phyloP scores from a whole-genome alignment of 495 filamentous ascomycete genomes.

The Terfezia claveryi region DNA sequence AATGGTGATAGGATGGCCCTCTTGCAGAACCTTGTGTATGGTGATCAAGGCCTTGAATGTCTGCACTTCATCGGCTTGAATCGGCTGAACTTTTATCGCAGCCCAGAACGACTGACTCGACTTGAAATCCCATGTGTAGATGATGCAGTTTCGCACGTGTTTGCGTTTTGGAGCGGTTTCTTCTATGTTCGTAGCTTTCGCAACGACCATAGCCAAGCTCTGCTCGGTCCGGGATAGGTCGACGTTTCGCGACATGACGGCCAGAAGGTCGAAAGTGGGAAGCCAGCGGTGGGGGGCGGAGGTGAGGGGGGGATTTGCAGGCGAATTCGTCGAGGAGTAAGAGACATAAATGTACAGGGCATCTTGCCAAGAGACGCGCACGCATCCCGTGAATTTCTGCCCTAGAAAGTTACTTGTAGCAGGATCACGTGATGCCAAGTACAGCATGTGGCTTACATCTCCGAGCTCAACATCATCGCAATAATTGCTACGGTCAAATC shows the following conservation, averaged over 20 bases:
- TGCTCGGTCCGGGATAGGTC: not conserved
- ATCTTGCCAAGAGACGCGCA: too few species aligned
- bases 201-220: not conserved
- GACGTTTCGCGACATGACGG: not conserved
- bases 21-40: conserved; percentile 88
- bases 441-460: too few species aligned
- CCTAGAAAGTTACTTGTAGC: too few species aligned
- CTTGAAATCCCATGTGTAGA: conserved; percentile 99
- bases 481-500: too few species aligned
- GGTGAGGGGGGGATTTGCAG: too few species aligned
- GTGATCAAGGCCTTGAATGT: conserved; percentile 86
- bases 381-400: too few species aligned
- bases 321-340: too few species aligned
- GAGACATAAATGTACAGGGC: too few species aligned
- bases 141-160: conserved; percentile 93
- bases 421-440: too few species aligned
- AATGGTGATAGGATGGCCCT: conserved; percentile 73
- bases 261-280: too few species aligned
- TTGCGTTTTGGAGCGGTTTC: conserved; percentile 95
- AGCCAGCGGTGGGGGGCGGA: too few species aligned
- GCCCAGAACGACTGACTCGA: conserved; percentile 90
- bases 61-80: conserved; percentile 85
- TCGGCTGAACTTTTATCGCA: conserved; percentile 97
- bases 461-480: too few species aligned
- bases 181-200: conserved; percentile 24